phyloP scores from a whole-genome alignment of 805 yeast genomes.

The Starmerella stigmatis region DNA sequence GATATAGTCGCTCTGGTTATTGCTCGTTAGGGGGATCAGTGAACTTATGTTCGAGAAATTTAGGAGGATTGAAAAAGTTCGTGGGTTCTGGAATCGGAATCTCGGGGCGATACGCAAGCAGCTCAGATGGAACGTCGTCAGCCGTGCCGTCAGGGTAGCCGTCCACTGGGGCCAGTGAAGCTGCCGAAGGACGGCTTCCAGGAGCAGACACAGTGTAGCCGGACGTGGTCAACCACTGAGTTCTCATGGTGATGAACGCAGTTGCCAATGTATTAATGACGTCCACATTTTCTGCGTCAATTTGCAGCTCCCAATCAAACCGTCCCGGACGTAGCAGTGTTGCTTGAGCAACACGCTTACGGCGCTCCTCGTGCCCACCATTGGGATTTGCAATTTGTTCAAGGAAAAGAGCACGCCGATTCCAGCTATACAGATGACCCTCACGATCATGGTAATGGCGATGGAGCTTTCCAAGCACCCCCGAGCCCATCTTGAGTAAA shows the following conservation, averaged over 20 bases:
- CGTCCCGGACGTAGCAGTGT: constrained; percentile 48
- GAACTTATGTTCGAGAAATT: constrained; percentile 7
- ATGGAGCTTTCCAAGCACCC: constrained; percentile 24
- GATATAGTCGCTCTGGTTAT: no score
- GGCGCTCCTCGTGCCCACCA: constrained; percentile 46
- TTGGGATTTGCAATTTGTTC: constrained; percentile 46
- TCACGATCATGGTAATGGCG: constrained; percentile 43
- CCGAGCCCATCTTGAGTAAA: constrained; percentile 35
- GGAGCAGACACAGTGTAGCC: neutral
- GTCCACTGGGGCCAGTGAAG: neutral
- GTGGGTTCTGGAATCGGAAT: constrained; percentile 2
- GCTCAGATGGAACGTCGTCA: neutral
- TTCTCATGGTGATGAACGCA: constrained; percentile 50
- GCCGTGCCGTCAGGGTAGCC: neutral
- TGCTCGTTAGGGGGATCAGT: neutral
- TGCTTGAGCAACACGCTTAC: constrained; percentile 46
- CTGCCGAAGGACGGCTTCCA: neutral
- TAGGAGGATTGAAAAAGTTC: constrained; percentile 21
- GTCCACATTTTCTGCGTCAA: constrained; percentile 40
- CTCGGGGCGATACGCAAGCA: constrained; percentile 7
- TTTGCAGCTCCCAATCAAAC: constrained; percentile 48
- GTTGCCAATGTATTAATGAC: constrained; percentile 48
- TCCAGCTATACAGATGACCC: constrained; percentile 50
- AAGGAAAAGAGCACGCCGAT: constrained; percentile 41
- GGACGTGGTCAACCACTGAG: constrained; percentile 41